Percentiles rank a stretch among this genome's conserved stretches.
Evolutionary conservation across 1,284 basidiomycete species (phyloP).

Genomic region (Abortiporus biennis): DNA sequence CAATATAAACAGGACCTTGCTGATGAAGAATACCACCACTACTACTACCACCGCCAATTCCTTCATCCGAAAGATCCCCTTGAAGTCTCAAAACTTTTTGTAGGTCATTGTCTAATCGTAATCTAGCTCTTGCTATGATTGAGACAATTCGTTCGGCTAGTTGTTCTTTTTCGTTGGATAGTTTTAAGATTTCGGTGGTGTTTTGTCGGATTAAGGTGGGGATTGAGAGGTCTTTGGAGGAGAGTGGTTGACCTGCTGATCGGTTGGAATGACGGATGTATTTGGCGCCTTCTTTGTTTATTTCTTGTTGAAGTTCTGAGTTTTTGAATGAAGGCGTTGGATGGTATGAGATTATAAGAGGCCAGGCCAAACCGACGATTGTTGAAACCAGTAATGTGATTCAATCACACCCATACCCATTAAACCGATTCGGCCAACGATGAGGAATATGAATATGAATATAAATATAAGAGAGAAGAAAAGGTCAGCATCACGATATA

Average conservation of each 20-base stretch:
- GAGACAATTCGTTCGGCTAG: slow-evolving; percentile 49
- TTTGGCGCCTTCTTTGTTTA: slow-evolving; percentile 44
- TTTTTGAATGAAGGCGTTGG: background rate
- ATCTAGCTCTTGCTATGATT: slow-evolving; percentile 44
- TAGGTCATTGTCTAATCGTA: slow-evolving; percentile 52
- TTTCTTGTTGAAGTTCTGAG: slow-evolving; percentile 48
- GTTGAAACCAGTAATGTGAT: background rate
- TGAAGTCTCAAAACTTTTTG: slow-evolving; percentile 46
- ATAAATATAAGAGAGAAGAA: slow-evolving; percentile 3
- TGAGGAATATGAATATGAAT: background rate
- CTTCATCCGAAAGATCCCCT: too few species aligned
- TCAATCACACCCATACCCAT: too few species aligned
- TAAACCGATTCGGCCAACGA: too few species aligned
- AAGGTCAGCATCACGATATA: slow-evolving; percentile 2
- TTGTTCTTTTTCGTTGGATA: slow-evolving; percentile 48
- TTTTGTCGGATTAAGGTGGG: slow-evolving; percentile 42
- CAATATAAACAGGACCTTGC: too few species aligned
- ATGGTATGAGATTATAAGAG: background rate
- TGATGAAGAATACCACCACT: too few species aligned
- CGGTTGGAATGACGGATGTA: slow-evolving; percentile 47
- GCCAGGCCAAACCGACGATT: background rate
- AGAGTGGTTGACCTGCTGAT: slow-evolving; percentile 25
- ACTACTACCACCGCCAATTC: too few species aligned
- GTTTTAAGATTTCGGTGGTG: slow-evolving; percentile 47
- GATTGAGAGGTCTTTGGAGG: slow-evolving; percentile 31